Evolutionary conservation across 1,284 basidiomycete species (phyloP).

Genomic region (Sporisorium graminicola): DNA sequence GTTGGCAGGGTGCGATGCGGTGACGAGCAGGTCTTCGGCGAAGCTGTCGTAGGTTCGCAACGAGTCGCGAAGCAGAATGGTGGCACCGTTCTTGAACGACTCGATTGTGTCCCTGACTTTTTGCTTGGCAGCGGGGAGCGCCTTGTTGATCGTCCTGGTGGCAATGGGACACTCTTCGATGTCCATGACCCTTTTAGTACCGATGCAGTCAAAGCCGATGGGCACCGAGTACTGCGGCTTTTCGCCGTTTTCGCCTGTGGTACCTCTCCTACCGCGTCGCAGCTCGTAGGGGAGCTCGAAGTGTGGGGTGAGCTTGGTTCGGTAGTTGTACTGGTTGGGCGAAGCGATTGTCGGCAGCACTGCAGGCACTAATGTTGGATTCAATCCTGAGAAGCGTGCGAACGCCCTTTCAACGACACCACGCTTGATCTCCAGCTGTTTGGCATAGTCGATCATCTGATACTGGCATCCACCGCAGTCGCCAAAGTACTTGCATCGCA

Average conservation of each 20-base stretch:
- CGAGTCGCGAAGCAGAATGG: slow-evolving; percentile 90
- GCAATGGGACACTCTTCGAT: slow-evolving; percentile 98
- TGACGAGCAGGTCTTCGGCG: slow-evolving; percentile 35
- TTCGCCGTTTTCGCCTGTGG: slow-evolving; percentile 42
- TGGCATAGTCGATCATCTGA: slow-evolving; percentile 80
- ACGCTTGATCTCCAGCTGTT: slow-evolving; percentile 86
- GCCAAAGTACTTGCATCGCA: slow-evolving; percentile 67
- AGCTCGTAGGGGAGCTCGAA: slow-evolving; percentile 82
- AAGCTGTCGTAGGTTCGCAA: slow-evolving; percentile 70
- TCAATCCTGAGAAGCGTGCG: slow-evolving; percentile 71
- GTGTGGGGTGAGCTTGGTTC: slow-evolving; percentile 97
- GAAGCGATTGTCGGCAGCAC: slow-evolving; percentile 84
- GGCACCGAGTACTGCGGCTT: slow-evolving; percentile 76
- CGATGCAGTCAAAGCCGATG: slow-evolving; percentile 90
- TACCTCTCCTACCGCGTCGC: slow-evolving; percentile 64
- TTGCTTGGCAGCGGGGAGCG: slow-evolving; percentile 76
- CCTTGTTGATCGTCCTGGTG: slow-evolving; percentile 82
- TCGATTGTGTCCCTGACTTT: slow-evolving; percentile 82
- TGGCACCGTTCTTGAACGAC: slow-evolving; percentile 88
- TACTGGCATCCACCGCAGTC: slow-evolving; percentile 69
- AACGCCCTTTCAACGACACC: slow-evolving; percentile 89
- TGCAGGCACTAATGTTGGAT: slow-evolving; percentile 75
- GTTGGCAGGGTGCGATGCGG: slow-evolving; percentile 8
- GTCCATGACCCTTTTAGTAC: slow-evolving; percentile 83
- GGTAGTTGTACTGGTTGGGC: slow-evolving; percentile 89